Conservation (phyloP, 768 basidiomycete species). For the Boletus reticuloceps region DNA sequence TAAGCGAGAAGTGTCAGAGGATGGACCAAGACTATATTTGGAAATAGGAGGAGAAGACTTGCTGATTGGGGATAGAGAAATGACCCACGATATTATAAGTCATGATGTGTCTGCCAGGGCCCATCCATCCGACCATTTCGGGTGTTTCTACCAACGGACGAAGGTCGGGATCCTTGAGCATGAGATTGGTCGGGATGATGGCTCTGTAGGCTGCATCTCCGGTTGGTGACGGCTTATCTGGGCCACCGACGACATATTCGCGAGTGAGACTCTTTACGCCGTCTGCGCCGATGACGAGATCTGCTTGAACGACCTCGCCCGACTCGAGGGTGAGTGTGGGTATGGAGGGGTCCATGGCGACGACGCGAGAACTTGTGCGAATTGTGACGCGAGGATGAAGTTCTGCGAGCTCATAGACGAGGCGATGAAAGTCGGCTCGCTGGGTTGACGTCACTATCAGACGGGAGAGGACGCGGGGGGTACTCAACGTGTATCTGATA, state of each 20-base stretch:
- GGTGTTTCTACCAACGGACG: constrained; percentile 46
- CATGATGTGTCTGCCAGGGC: constrained; percentile 46
- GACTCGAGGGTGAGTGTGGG: constrained; percentile 39
- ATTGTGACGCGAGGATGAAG: constrained; percentile 36
- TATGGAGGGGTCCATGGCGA: constrained; percentile 30
- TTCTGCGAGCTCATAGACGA: constrained; percentile 36
- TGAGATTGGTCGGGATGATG: constrained; percentile 41
- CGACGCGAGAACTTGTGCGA: constrained; percentile 35
- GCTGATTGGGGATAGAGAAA: background rate
- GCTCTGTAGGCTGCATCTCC: constrained; percentile 66
- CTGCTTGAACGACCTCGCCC: constrained; percentile 41
- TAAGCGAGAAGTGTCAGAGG: background rate
- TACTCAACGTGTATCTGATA: constrained; percentile 34
- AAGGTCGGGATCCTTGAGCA: constrained; percentile 53
- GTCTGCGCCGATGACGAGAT: constrained; percentile 50
- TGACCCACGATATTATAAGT: constrained; percentile 41
- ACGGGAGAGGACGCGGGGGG: background rate
- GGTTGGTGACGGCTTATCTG: constrained; percentile 47
- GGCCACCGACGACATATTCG: constrained; percentile 47
- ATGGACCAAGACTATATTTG: no score
- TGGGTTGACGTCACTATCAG: constrained; percentile 1
- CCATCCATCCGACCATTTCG: constrained; percentile 62
- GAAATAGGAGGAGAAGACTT: no score
- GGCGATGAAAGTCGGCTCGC: constrained; percentile 47
- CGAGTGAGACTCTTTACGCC: constrained; percentile 53